A percentile compares a stretch with the other conserved stretches of the same genome.
Conservation (phyloP, 169 alveolate genomes). For the Hepatocystis sp. region DNA sequence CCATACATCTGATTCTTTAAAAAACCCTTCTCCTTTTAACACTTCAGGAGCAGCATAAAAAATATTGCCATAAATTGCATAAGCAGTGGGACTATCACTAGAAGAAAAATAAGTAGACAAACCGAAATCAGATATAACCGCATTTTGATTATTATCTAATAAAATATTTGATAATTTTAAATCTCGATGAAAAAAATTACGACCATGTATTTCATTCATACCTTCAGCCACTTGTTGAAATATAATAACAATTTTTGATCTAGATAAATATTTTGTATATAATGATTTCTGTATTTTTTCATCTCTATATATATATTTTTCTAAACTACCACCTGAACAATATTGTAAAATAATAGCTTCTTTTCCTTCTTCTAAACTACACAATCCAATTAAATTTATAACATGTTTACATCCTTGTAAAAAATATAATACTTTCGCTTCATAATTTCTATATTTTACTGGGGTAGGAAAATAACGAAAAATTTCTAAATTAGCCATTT, state of each 20-base stretch:
- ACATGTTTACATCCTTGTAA: slow-evolving; percentile 73
- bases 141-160: slow-evolving; percentile 66
- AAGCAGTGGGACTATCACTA: slow-evolving; percentile 78
- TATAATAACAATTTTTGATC: slow-evolving; percentile 77
- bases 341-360: slow-evolving; percentile 77
- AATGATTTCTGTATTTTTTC: slow-evolving; percentile 34
- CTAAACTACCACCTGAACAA: slow-evolving; percentile 83
- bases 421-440: slow-evolving; percentile 76
- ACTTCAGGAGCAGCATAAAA: slow-evolving; percentile 85
- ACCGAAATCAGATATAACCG: slow-evolving; percentile 82
- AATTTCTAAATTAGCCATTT: slow-evolving; percentile 67
- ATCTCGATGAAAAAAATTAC: slow-evolving; percentile 73
- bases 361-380: slow-evolving; percentile 76
- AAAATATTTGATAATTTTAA: slow-evolving; percentile 54
- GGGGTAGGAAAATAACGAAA: slow-evolving; percentile 81
- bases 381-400: slow-evolving; percentile 75
- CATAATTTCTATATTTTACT: slow-evolving; percentile 79
- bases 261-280: slow-evolving; percentile 45
- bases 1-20: slow-evolving; percentile 84
- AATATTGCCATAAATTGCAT: slow-evolving; percentile 79
- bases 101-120: slow-evolving; percentile 75
- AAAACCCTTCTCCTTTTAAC: slow-evolving; percentile 81
- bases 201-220: slow-evolving; percentile 77
- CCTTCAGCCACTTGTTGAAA: slow-evolving; percentile 81
- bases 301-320: slow-evolving; percentile 71